Evolutionary conservation across 768 basidiomycete genomes (phyloP).

Genomic region (Boletus subparvulus): DNA sequence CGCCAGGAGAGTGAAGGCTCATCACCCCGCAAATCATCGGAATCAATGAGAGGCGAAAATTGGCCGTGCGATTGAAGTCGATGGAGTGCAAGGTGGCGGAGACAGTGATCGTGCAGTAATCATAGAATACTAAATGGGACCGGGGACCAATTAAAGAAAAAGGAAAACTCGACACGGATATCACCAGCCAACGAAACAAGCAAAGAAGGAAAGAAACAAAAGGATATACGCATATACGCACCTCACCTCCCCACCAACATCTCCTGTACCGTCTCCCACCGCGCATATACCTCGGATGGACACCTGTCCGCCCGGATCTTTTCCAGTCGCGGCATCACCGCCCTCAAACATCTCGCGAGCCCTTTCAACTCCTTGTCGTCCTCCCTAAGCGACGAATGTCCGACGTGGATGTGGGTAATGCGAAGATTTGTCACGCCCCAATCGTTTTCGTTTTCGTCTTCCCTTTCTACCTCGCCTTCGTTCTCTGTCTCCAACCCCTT

Average conservation of each 20-base stretch:
- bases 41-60: neutral
- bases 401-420: conserved; percentile 19
- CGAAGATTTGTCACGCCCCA: neutral
- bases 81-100: neutral
- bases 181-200: too few relatives aligned
- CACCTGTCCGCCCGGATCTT: conserved; percentile 13
- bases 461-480: neutral
- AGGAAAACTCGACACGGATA: too few relatives aligned
- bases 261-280: conserved; percentile 14
- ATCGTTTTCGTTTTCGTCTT: too few relatives aligned
- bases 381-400: conserved; percentile 25
- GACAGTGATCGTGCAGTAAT: neutral
- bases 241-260: conserved; percentile 5
- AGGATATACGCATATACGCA: neutral
- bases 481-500: neutral
- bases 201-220: neutral
- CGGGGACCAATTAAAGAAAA: too few relatives aligned
- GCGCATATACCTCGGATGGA: conserved; percentile 10
- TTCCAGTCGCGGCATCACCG: conserved; percentile 25
- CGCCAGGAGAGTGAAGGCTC: too few relatives aligned
- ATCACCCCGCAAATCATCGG: too few relatives aligned
- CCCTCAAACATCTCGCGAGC: conserved; percentile 16
- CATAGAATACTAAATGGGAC: too few relatives aligned
- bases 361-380: neutral
- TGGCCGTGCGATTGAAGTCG: conserved; percentile 3